Evolutionary conservation across 2,329 filamentous ascomycete species (phyloP).

Genomic region (Bipolaris gigantea): DNA sequence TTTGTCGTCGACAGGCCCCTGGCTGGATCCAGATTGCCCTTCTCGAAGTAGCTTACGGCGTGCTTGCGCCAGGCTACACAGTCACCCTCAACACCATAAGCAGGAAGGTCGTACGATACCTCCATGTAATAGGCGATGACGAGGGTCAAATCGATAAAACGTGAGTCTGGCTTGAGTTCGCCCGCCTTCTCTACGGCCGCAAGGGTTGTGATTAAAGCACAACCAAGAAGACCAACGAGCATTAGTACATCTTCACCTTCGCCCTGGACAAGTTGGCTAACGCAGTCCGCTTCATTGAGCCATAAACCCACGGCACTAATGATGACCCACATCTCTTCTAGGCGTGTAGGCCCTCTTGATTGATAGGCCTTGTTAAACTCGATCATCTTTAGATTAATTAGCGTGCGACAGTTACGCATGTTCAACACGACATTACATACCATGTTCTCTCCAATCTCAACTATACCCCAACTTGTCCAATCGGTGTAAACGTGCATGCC

Average conservation of each 20-base stretch:
- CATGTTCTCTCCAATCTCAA: slow-evolving; percentile 17
- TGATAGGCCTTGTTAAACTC: slow-evolving; percentile 19
- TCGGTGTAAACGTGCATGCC: slow-evolving; percentile 20
- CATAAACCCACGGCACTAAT: slow-evolving; percentile 20
- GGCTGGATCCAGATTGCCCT: slow-evolving; percentile 15
- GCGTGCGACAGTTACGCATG: background rate
- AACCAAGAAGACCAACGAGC: slow-evolving; percentile 17
- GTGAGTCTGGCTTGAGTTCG: slow-evolving; percentile 22
- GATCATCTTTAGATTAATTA: slow-evolving; percentile 9
- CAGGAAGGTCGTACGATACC: slow-evolving; percentile 11
- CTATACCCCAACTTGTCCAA: slow-evolving; percentile 16
- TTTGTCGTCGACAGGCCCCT: slow-evolving; percentile 15
- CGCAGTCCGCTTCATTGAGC: slow-evolving; percentile 8
- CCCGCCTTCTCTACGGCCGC: slow-evolving; percentile 16
- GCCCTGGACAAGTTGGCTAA: slow-evolving; percentile 12
- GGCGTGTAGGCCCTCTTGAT: background rate
- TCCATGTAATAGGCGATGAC: slow-evolving; percentile 22
- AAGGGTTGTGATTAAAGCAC: slow-evolving; percentile 21
- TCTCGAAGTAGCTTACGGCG: slow-evolving; percentile 18
- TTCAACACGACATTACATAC: slow-evolving; percentile 2
- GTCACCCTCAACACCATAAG: slow-evolving; percentile 22
- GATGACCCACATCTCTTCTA: slow-evolving; percentile 22
- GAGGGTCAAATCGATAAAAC: slow-evolving; percentile 22
- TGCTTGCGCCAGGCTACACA: slow-evolving; percentile 16
- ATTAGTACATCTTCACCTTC: slow-evolving; percentile 11